phyloP scores from a whole-genome alignment of 169 alveolate species.

The Plasmodium blacklocki region DNA sequence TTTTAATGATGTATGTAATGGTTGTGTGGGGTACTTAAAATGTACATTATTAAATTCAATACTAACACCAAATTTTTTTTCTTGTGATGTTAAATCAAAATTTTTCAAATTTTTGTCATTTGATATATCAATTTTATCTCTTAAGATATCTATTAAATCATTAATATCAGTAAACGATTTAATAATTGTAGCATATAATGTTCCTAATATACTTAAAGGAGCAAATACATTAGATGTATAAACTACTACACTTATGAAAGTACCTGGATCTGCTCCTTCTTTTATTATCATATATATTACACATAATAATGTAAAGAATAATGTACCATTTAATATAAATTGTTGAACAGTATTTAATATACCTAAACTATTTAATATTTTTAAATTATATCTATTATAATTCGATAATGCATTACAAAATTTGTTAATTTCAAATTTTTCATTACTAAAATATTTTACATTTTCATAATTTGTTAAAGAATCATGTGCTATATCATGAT shows the following conservation, averaged over 20 bases:
- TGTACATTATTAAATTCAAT: slow-evolving; percentile 51
- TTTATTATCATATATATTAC: slow-evolving; percentile 47
- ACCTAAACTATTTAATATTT: slow-evolving; percentile 80
- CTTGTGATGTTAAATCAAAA: slow-evolving; percentile 55
- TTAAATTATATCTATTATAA: slow-evolving; percentile 78
- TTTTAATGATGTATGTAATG: slow-evolving; percentile 12
- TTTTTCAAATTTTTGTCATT: slow-evolving; percentile 36
- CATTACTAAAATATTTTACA: slow-evolving; percentile 86
- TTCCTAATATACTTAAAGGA: slow-evolving; percentile 83
- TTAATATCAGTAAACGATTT: slow-evolving; percentile 67
- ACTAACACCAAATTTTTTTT: slow-evolving; percentile 70
- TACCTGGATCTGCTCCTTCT: slow-evolving; percentile 69
- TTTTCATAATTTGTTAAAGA: slow-evolving; percentile 84
- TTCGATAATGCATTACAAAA: slow-evolving; percentile 78
- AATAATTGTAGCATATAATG: slow-evolving; percentile 80
- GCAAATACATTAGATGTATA: slow-evolving; percentile 81
- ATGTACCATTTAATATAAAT: slow-evolving; percentile 38
- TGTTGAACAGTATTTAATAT: slow-evolving; percentile 81
- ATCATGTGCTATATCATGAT: slow-evolving; percentile 84
- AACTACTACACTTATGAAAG: slow-evolving; percentile 58
- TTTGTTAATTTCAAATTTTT: slow-evolving; percentile 78
- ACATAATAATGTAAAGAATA: slow-evolving; percentile 52
- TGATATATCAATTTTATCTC: slow-evolving; percentile 45
- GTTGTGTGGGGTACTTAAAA: slow-evolving; percentile 44
- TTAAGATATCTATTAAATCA: slow-evolving; percentile 45